Base-by-base conservation (phyloP, 2,329 filamentous ascomycete species). In the Massarina eburnea region DNA sequence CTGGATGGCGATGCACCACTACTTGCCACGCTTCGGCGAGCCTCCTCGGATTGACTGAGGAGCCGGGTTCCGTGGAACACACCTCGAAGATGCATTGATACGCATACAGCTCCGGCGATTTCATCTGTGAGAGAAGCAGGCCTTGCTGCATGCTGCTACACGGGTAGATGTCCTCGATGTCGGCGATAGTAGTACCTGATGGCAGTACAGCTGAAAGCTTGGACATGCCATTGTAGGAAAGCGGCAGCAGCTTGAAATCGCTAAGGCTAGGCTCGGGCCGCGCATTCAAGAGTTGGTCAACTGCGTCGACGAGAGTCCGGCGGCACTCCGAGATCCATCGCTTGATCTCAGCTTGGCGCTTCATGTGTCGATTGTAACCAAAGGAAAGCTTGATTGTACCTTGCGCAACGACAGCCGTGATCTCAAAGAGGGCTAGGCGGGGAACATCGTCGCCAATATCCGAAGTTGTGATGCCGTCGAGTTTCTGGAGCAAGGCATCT, bases 1-100 rank as follows among this genome's bases (percentile, higher is more conserved):
- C 54, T 15, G 61, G 57, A 36, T 70, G 66, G 4, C 64, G 64
- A 38, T 66, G 55, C 4, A 70, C 62, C 7, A 70, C 64, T 4
- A 61, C 45, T 40, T 68, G 64, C 66, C 66, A 70, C 17, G 66
- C 63, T 24, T 62, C 58, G 20, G 60, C 61, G 19, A 70, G 45
- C 15, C 57, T 59, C 7, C 50, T 43, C 4, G 59, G 48, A n/a
- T 68, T 60, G 7, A 67, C 51, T 0, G 37, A 4, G 14, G 38
- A 39, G 5, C 14, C 39, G 3, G 42, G n/a, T 19, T 55, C 46
- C 1, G 59, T 58, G 1, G 61, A 51, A 32, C 53, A 55, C 8
- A 67, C 56, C 39, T 66, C 56, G 20, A 62, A 59, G 12, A 64
- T 64, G 19, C 58, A 62, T 20, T 64, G 56, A 18, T 66, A 67